Percentiles rank a stretch among this genome's conserved stretches.
These are phyloP conservation scores for Sporothrix inflata DNA, from an alignment of 2,329 filamentous ascomycete species.

Conservation along the genomic window DNA sequence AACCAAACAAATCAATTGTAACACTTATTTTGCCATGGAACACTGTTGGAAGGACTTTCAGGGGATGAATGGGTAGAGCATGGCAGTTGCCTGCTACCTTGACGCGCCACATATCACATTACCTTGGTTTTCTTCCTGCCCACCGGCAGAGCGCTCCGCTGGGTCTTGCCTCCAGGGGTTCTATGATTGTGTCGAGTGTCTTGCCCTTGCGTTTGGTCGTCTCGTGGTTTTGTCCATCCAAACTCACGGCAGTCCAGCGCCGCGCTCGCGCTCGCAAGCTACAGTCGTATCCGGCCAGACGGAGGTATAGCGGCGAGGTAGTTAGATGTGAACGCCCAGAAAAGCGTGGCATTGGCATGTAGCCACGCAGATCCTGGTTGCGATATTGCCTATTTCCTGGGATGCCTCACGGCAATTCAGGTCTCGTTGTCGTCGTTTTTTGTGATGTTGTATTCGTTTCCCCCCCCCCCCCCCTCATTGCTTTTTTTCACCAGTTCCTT, in stretches of 20 bases:
- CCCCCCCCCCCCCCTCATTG: too few relatives aligned
- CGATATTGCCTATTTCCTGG: not conserved
- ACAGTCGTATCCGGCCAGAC: not conserved
- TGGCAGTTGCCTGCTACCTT: not conserved
- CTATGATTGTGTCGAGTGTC: not conserved
- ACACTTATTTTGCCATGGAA: not conserved
- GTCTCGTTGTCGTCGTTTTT: not conserved
- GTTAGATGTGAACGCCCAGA: not conserved
- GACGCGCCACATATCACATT: not conserved
- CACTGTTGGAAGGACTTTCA: not conserved
- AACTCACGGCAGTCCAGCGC: conserved; percentile 13
- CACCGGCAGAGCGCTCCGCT: conserved; percentile 7
- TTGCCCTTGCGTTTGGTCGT: not conserved
- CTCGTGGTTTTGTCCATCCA: not conserved
- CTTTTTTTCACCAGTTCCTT: too few relatives aligned
- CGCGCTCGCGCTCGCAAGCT: not conserved
- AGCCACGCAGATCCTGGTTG: not conserved
- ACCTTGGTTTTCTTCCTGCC: not conserved
- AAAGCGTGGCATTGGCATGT: not conserved
- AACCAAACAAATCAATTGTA: not conserved
- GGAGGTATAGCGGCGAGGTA: not conserved
- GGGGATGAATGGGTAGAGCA: not conserved
- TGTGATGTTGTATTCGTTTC: not conserved
- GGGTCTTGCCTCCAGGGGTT: conserved; percentile 1
- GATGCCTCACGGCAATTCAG: not conserved